Conservation (phyloP, 768 basidiomycete species). For the Fomitopsis pulvina region DNA sequence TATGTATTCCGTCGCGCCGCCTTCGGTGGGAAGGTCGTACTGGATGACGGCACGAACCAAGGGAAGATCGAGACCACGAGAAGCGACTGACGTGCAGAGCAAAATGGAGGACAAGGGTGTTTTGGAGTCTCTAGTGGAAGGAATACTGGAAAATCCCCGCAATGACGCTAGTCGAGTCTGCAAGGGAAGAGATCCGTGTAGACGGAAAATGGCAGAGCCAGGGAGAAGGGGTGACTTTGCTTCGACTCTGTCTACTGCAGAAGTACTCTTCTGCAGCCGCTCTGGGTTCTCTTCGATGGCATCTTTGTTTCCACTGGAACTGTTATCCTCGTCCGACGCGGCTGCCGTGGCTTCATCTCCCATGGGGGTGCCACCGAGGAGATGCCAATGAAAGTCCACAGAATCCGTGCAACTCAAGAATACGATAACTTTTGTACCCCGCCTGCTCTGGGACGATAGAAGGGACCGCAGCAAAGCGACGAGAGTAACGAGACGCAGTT, state of each 20-base stretch:
- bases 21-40: conserved; percentile 96
- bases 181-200: conserved; percentile 90
- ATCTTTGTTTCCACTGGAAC: conserved; percentile 20
- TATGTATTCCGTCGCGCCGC: conserved; percentile 92
- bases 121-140: conserved; percentile 24
- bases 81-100: conserved; percentile 94
- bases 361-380: conserved; percentile 73
- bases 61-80: conserved; percentile 95
- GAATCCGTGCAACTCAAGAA: conserved; percentile 97
- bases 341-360: conserved; percentile 18
- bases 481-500: conserved; percentile 88
- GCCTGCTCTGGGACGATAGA: conserved; percentile 46
- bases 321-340: conserved; percentile 8
- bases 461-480: conserved; percentile 80
- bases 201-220: conserved; percentile 71
- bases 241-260: conserved; percentile 33
- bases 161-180: conserved; percentile 75
- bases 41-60: conserved; percentile 93
- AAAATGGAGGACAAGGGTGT: conserved; percentile 56
- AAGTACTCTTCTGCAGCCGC: conserved; percentile 11
- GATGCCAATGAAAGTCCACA: conserved; percentile 92
- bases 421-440: conserved; percentile 77
- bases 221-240: conserved; percentile 74
- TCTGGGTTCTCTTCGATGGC: conserved; percentile 19
- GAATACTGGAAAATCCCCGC: conserved; percentile 62